A percentile compares a stretch with the other conserved stretches of the same genome.
phyloP scores from a whole-genome alignment of 345 rosid genomes.

The Bruguiera parviflora region DNA sequence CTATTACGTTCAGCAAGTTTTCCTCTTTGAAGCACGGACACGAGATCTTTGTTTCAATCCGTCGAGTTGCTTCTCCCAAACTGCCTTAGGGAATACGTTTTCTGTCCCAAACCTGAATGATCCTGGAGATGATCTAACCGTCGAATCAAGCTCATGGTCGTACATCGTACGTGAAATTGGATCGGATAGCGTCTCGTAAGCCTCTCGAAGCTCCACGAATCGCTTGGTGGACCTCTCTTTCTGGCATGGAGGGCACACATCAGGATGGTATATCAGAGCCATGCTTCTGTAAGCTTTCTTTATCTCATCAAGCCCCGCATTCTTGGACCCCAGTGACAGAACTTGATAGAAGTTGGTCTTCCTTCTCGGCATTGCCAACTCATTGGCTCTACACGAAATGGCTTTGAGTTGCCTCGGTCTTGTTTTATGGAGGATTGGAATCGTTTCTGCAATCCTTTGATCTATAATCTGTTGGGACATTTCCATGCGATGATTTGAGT shows the following conservation, averaged over 20 bases:
- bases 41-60: conserved; percentile 29
- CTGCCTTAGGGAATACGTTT: conserved; percentile 17
- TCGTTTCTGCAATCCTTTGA: background rate
- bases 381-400: conserved; percentile 9
- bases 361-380: conserved; percentile 9
- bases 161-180: conserved; percentile 27
- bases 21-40: conserved; percentile 22
- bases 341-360: conserved; percentile 30
- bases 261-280: conserved; percentile 43
- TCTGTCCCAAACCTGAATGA: background rate
- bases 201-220: conserved; percentile 41
- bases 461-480: background rate
- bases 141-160: conserved; percentile 29
- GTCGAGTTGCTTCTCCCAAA: conserved; percentile 38
- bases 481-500: background rate
- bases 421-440: background rate
- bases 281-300: conserved; percentile 45
- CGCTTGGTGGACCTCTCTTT: conserved; percentile 32
- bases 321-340: conserved; percentile 29
- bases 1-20: background rate
- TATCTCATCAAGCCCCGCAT: conserved; percentile 34
- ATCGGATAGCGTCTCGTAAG: conserved; percentile 42
- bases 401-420: conserved; percentile 7
- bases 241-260: conserved; percentile 30
- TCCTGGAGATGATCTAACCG: background rate